Base-by-base conservation (phyloP, 768 basidiomycete species). In the Grammothele lineata region DNA sequence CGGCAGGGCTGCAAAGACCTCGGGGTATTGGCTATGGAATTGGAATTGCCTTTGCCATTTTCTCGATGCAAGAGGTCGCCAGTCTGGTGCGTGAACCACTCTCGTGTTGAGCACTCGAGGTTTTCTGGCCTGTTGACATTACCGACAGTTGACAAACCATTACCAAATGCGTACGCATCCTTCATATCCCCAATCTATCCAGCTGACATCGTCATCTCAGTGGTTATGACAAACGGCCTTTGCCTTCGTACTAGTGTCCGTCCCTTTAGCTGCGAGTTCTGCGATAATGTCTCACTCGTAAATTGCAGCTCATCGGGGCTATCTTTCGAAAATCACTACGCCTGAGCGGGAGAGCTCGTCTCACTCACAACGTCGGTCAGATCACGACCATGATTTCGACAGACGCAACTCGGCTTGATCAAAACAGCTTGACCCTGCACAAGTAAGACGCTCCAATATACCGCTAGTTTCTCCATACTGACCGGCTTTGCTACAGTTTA, bases 371-470 rank as follows among this genome's bases (percentile, higher is more conserved):
- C 18, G 77, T 78, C 34, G 85, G 85, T 0, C 71, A 83, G 57
- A 79, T 86, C 40, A 84, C 78, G 9, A 87, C 83, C 0, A 76
- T 87, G 70, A 81, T 87, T 5, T 80, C 81, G 1, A 73, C 78
- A 11, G 85, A 88, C 57, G 65, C 80, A 0, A 72, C 74, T 4
- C 73, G 78, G 37, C 59, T 85, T 18, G 83, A 83, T 49, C 53
- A 65, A 14, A 71, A 76, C 55, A 62, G 67, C n/a, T 68, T 59
- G 6, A 73, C 56, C 39, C 54, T 61, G 10, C 66, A 68, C 55
- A 60, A 61, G 57, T 66, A 27, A 25, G 65, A 8, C 26, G 7
- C 26, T 23, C 3, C 14, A 12, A 25, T 32, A 15, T 40, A 10
- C 26, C 41, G 17, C 17, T 34, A 15, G 43, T 22, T 23, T 21